Conservation (phyloP, 257 asterid genomes). For the Phtheirospermum japonicum region DNA sequence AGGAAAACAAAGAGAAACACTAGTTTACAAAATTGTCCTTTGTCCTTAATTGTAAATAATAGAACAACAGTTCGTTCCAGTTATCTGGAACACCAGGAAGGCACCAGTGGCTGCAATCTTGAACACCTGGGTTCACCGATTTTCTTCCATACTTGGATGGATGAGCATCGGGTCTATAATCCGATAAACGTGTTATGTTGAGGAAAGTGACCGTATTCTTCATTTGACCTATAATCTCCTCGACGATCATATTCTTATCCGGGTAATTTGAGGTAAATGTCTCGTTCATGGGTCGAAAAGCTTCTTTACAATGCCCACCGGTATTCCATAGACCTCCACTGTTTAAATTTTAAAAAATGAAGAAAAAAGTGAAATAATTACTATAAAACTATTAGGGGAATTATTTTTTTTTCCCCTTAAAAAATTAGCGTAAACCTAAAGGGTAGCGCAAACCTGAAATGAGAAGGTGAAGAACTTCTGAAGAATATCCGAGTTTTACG, state of each 20-base stretch:
- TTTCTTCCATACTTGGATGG: slow-evolving; percentile 74
- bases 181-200: slow-evolving; percentile 65
- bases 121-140: slow-evolving; percentile 37
- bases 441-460: slow-evolving; percentile 89
- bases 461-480: slow-evolving; percentile 91
- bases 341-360: neutral
- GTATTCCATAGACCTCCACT: slow-evolving; percentile 17
- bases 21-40: slow-evolving; percentile 24
- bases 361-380: neutral
- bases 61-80: slow-evolving; percentile 78
- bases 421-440: too few relatives aligned
- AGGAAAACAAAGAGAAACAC: neutral
- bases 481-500: slow-evolving; percentile 69
- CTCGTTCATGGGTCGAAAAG: slow-evolving; percentile 51
- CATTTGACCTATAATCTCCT: slow-evolving; percentile 65
- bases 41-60: slow-evolving; percentile 37
- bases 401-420: too few relatives aligned
- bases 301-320: slow-evolving; percentile 91
- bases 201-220: slow-evolving; percentile 56
- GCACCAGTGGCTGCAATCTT: slow-evolving; percentile 99
- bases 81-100: slow-evolving; percentile 95
- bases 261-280: slow-evolving; percentile 36
- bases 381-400: neutral
- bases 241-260: slow-evolving; percentile 51
- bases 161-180: slow-evolving; percentile 80